Evolutionary conservation across 257 asterid genomes (phyloP).

Genomic region (Jasminum sambac): DNA sequence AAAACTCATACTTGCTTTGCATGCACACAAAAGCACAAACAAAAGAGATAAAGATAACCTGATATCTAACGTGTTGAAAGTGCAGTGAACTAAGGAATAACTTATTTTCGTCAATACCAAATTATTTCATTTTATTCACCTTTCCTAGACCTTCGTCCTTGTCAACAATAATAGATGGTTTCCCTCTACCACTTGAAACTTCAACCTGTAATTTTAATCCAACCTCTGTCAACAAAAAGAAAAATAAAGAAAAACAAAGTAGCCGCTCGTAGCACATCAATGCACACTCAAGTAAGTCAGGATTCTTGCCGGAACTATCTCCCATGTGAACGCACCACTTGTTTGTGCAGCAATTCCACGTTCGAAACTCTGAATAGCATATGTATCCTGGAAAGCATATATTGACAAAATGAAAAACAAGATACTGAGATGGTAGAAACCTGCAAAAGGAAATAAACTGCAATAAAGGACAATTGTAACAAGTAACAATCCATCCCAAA

Average conservation of each 20-base stretch:
- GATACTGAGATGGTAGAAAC: not conserved
- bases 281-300: not conserved
- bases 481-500: not conserved
- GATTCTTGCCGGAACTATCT: conserved; percentile 77
- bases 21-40: not conserved
- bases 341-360: conserved; percentile 80
- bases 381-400: conserved; percentile 57
- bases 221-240: conserved; percentile 1
- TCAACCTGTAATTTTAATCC: conserved; percentile 56
- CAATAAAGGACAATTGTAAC: not conserved
- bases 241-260: not conserved
- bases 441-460: not conserved
- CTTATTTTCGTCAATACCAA: not conserved
- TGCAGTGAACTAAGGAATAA: not conserved
- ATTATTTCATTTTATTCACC: conserved; percentile 37
- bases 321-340: conserved; percentile 84
- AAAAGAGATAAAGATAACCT: not conserved
- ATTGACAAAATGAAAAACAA: conserved; percentile 9
- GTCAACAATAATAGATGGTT: conserved; percentile 51
- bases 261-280: conserved; percentile 2
- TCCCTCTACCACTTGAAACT: conserved; percentile 74
- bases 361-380: conserved; percentile 88
- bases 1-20: conserved; percentile 7
- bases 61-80: not conserved
- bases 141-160: conserved; percentile 79